Evolutionary conservation across 257 asterid species (phyloP).

Genomic region (Solanum virginianum): DNA sequence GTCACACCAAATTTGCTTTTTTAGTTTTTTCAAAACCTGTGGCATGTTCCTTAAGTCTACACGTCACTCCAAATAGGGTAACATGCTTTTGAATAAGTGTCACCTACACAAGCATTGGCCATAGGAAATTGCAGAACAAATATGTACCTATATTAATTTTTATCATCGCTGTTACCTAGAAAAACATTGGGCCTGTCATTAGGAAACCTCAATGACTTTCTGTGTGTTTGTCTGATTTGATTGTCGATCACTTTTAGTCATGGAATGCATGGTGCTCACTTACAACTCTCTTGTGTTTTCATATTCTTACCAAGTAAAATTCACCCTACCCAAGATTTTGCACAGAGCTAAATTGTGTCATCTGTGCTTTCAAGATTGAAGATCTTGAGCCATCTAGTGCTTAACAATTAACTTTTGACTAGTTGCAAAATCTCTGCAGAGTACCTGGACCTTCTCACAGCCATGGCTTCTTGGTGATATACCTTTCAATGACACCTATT

Average conservation of each 20-base stretch:
- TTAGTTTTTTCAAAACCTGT: not conserved
- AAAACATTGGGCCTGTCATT: not conserved
- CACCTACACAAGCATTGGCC: not conserved
- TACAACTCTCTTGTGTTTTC: not conserved
- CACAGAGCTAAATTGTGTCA: not conserved
- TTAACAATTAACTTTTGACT: not conserved
- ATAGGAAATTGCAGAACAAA: not conserved
- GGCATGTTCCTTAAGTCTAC: not conserved
- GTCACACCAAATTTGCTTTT: not conserved
- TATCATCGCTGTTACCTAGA: not conserved
- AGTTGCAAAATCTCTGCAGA: not conserved
- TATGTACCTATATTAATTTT: not conserved
- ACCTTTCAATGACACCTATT: not conserved
- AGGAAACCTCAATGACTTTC: not conserved
- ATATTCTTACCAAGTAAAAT: not conserved
- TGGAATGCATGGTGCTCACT: not conserved
- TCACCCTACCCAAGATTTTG: not conserved
- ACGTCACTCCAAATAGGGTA: not conserved
- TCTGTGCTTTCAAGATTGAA: not conserved
- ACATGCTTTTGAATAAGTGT: not conserved
- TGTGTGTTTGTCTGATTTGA: not conserved
- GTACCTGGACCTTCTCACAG: not conserved
- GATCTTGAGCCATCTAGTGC: not conserved
- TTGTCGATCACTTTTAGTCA: not conserved
- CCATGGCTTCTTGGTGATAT: not conserved